Conservation (phyloP, 768 basidiomycete genomes). For the Auriscalpium orientale region DNA sequence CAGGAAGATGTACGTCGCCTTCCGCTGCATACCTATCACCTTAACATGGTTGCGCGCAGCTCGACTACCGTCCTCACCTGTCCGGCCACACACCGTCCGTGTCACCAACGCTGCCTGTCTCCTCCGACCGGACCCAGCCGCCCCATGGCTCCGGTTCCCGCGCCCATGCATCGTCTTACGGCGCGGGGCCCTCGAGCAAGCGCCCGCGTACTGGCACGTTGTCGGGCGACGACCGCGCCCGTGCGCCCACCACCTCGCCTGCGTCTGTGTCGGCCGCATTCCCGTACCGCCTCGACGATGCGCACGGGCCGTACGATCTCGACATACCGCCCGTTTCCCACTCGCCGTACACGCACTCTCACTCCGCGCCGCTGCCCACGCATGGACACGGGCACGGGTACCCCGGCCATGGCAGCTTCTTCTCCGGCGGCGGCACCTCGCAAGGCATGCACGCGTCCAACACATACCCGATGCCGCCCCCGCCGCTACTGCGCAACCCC, state of each 20-base stretch:
- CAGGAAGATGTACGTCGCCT: slow-evolving; percentile 9
- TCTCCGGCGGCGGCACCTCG: no score
- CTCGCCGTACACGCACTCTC: no score
- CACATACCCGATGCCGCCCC: not conserved
- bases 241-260: not conserved
- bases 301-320: not conserved
- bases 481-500: not conserved
- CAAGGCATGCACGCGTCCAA: not conserved
- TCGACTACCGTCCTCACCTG: slow-evolving; percentile 17
- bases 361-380: not conserved
- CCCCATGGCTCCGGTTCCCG: slow-evolving; percentile 12
- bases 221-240: not conserved
- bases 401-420: no score
- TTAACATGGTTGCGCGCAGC: slow-evolving; percentile 2
- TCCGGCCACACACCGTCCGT: slow-evolving; percentile 1
- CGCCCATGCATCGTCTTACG: slow-evolving; percentile 3
- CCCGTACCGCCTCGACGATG: not conserved
- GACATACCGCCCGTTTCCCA: not conserved
- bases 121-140: slow-evolving; percentile 21
- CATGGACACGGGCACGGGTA: not conserved
- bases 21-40: not conserved
- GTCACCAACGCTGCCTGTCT: slow-evolving; percentile 19
- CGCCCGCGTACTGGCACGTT: slow-evolving; percentile 3
- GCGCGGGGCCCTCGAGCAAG: slow-evolving; percentile 8
- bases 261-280: slow-evolving; percentile 1